These are phyloP conservation scores for Tilletiopsis washingtonensis DNA, from an alignment of 1,284 basidiomycete genomes.

Conservation along the genomic window DNA sequence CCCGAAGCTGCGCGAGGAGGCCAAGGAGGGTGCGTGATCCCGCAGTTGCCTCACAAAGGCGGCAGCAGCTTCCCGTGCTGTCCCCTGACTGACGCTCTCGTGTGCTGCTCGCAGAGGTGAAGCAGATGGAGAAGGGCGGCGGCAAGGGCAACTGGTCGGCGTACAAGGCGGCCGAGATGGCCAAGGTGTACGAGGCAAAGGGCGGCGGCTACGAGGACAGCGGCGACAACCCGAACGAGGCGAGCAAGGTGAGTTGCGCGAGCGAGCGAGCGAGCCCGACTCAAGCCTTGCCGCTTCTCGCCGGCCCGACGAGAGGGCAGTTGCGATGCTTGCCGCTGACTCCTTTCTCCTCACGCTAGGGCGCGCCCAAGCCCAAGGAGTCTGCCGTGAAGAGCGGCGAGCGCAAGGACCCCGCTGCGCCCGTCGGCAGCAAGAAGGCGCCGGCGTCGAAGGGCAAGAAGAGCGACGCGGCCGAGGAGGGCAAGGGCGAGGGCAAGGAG, in stretches of 20 bases:
- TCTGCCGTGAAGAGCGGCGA: constrained; percentile 16
- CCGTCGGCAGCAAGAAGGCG: constrained; percentile 2
- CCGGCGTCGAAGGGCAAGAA: constrained; percentile 4
- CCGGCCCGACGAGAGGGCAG: too few species aligned
- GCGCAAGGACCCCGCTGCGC: neutral
- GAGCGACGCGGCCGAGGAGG: neutral
- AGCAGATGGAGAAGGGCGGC: constrained; percentile 49
- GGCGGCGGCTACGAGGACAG: constrained; percentile 50
- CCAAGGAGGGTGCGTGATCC: constrained; percentile 40
- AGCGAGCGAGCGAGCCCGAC: too few species aligned
- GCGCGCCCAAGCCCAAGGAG: constrained; percentile 48
- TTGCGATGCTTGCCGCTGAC: too few species aligned
- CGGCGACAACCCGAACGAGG: constrained; percentile 49
- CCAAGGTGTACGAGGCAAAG: constrained; percentile 49
- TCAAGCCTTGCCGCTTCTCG: too few species aligned
- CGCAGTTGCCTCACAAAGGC: neutral
- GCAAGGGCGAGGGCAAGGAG: too few species aligned
- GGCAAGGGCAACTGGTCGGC: constrained; percentile 50
- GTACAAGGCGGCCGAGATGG: constrained; percentile 48
- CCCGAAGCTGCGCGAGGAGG: constrained; percentile 49
- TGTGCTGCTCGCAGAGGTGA: constrained; percentile 28
- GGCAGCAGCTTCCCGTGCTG: neutral
- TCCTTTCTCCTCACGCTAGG: too few species aligned
- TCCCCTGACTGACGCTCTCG: neutral
- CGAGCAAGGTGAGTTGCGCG: too few species aligned